A percentile compares a stretch with the other conserved stretches of the same genome.
Conservation (phyloP, 2,329 filamentous ascomycete genomes). For the Cordyceps cateniannulata region DNA sequence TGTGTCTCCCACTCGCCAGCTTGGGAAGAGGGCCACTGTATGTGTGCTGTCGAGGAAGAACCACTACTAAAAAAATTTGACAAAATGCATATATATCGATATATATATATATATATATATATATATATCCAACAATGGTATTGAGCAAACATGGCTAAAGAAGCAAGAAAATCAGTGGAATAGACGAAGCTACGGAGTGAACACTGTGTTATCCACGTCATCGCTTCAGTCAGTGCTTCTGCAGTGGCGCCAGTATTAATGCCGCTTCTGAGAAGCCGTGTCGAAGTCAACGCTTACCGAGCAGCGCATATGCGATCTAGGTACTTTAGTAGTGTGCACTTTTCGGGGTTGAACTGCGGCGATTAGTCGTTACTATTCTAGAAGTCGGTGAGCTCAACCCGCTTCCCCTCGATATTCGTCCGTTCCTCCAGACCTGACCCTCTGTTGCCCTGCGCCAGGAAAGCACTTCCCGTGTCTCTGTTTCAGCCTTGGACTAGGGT, state of each 20-base stretch:
- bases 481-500: constrained; percentile 5
- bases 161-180: too few relatives aligned
- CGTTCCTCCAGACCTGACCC: neutral
- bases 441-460: neutral
- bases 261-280: neutral
- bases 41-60: too few relatives aligned
- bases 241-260: neutral
- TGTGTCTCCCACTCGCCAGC: too few relatives aligned
- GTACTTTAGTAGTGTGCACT: neutral
- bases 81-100: too few relatives aligned
- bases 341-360: neutral
- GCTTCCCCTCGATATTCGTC: neutral
- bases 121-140: too few relatives aligned
- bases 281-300: neutral
- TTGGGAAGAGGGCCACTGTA: too few relatives aligned
- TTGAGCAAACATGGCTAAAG: too few relatives aligned
- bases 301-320: neutral
- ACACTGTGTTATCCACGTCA: too few relatives aligned
- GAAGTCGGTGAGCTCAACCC: neutral
- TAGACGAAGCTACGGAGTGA: too few relatives aligned
- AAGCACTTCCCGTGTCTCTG: neutral
- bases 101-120: too few relatives aligned
- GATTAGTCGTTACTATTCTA: neutral
- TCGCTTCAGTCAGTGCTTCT: too few relatives aligned
- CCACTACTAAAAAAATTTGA: too few relatives aligned